These are phyloP conservation scores for Phytophthora melonis DNA, from an alignment of 352 stramenopile genomes.

Conservation along the genomic window DNA sequence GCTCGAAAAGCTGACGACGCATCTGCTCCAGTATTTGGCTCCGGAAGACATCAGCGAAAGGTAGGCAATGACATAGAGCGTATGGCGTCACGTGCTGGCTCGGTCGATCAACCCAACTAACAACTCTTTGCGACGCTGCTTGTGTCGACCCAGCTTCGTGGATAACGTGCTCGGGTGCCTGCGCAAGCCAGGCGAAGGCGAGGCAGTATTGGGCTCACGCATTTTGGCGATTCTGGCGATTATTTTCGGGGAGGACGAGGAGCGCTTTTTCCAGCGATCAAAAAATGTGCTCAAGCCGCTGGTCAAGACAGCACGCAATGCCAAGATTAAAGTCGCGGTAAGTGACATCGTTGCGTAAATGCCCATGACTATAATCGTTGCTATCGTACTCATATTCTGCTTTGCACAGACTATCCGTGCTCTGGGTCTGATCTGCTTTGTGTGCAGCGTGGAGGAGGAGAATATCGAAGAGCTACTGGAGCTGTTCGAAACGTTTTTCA, in stretches of 20 bases:
- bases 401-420: constrained; percentile 64
- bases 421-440: constrained; percentile 78
- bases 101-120: constrained; percentile 3
- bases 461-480: constrained; percentile 73
- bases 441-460: constrained; percentile 83
- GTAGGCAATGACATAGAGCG: constrained; percentile 31
- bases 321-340: constrained; percentile 75
- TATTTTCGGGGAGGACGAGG: constrained; percentile 78
- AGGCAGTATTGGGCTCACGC: constrained; percentile 70
- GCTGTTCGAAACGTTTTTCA: constrained; percentile 76
- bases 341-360: constrained; percentile 9
- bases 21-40: constrained; percentile 76
- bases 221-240: constrained; percentile 81
- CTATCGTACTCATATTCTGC: neutral
- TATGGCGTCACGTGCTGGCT: no score
- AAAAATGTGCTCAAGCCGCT: constrained; percentile 80
- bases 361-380: no score
- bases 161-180: constrained; percentile 73
- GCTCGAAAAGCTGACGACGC: constrained; percentile 66
- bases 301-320: constrained; percentile 67
- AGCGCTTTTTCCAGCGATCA: constrained; percentile 79
- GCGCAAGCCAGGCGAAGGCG: constrained; percentile 74
- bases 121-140: neutral
- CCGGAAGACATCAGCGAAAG: constrained; percentile 76
- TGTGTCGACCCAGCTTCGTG: constrained; percentile 59